phyloP scores from a whole-genome alignment of 768 basidiomycete genomes.

The Podaxis sp. region DNA sequence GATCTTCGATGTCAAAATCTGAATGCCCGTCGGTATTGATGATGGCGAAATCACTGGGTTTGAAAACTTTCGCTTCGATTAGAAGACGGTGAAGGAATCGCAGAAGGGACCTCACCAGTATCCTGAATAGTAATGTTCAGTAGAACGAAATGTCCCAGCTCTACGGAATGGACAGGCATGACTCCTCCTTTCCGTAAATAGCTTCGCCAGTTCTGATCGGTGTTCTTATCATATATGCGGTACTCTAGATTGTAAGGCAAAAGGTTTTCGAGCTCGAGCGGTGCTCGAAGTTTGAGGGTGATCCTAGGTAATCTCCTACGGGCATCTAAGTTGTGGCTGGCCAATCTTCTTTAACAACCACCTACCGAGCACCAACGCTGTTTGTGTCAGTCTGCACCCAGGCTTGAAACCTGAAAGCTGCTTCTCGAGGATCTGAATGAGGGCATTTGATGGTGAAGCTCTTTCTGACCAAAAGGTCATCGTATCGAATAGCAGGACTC shows the following conservation, averaged over 20 bases:
- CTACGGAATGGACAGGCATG: slow-evolving; percentile 96
- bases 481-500: slow-evolving; percentile 86
- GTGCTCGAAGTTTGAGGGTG: slow-evolving; percentile 83
- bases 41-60: slow-evolving; percentile 94
- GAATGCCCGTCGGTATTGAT: slow-evolving; percentile 93
- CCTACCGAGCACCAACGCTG: slow-evolving; percentile 54
- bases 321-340: not conserved
- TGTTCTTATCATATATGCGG: slow-evolving; percentile 95
- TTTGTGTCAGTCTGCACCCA: slow-evolving; percentile 74
- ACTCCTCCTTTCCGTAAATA: slow-evolving; percentile 91
- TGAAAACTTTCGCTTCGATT: slow-evolving; percentile 57
- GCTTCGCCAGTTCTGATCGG: slow-evolving; percentile 91
- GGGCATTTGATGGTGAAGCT: slow-evolving; percentile 82
- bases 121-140: slow-evolving; percentile 92
- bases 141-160: slow-evolving; percentile 84
- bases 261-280: slow-evolving; percentile 93
- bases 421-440: slow-evolving; percentile 76
- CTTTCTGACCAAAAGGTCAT: slow-evolving; percentile 72
- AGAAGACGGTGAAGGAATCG: not conserved
- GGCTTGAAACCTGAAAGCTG: slow-evolving; percentile 92
- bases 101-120: slow-evolving; percentile 53
- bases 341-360: not conserved
- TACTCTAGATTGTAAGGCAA: slow-evolving; percentile 94
- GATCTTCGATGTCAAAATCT: slow-evolving; percentile 81
- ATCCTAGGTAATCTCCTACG: slow-evolving; percentile 82